These are phyloP conservation scores for Henckelia pumila DNA, from an alignment of 257 asterid species.

Conservation along the genomic window DNA sequence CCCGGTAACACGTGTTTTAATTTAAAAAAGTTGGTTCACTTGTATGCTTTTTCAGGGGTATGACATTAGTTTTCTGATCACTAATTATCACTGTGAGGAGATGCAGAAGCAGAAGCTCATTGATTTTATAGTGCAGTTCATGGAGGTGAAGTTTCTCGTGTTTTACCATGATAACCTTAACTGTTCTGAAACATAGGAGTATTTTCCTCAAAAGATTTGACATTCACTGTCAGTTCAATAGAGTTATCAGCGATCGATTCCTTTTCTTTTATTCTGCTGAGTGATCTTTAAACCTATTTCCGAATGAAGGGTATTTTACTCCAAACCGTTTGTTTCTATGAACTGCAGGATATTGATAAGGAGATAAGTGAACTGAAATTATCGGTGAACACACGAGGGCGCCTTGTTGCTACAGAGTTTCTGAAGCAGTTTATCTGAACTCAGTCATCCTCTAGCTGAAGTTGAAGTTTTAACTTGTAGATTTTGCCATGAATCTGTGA, in stretches of 20 bases:
- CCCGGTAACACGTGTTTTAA: no score
- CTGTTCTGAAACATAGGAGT: background rate
- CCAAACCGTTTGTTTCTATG: background rate
- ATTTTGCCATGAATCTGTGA: slow-evolving; percentile 7
- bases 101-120: slow-evolving; percentile 97
- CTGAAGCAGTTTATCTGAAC: slow-evolving; percentile 84
- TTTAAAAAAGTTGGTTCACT: background rate
- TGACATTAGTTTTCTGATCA: slow-evolving; percentile 94
- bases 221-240: slow-evolving; percentile 34
- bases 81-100: slow-evolving; percentile 94
- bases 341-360: slow-evolving; percentile 87
- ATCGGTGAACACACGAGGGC: slow-evolving; percentile 91
- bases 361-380: slow-evolving; percentile 88
- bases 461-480: slow-evolving; percentile 21
- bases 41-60: slow-evolving; percentile 77
- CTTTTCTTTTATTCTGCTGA: no score
- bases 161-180: slow-evolving; percentile 10
- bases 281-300: background rate
- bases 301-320: background rate
- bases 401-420: slow-evolving; percentile 97
- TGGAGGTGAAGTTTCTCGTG: slow-evolving; percentile 69
- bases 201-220: background rate
- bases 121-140: slow-evolving; percentile 94
- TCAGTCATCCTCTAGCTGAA: background rate
- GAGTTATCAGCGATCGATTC: background rate